phyloP scores from a whole-genome alignment of 306 rosid species.

The Cicer judaicum region DNA sequence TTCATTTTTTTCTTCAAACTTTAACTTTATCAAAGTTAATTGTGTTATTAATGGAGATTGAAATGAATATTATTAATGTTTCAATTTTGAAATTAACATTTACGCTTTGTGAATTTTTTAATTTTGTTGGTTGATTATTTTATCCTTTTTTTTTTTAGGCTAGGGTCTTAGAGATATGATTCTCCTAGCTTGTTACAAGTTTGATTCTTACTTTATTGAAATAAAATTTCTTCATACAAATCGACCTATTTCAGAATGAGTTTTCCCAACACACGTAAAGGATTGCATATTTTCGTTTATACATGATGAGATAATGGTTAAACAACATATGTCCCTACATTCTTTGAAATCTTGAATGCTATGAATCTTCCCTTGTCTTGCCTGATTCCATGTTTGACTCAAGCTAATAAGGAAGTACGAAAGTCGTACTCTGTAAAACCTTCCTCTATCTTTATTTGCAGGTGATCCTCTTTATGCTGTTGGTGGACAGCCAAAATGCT shows the following conservation, averaged over 20 bases:
- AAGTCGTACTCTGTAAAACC: neutral
- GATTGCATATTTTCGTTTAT: neutral
- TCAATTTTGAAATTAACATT: slow-evolving; percentile 12
- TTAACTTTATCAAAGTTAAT: slow-evolving; percentile 1
- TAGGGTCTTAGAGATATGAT: slow-evolving; percentile 30
- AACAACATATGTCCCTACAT: neutral
- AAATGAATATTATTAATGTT: slow-evolving; percentile 23
- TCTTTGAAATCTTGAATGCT: slow-evolving; percentile 1
- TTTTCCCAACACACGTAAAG: too few species aligned
- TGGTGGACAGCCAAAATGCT: slow-evolving; percentile 80
- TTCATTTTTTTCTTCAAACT: slow-evolving; percentile 15
- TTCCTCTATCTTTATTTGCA: slow-evolving; percentile 40
- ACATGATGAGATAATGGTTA: neutral
- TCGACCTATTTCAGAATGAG: too few species aligned
- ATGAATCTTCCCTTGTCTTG: slow-evolving; percentile 16
- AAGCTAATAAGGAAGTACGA: slow-evolving; percentile 1
- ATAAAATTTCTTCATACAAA: neutral
- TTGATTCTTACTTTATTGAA: neutral
- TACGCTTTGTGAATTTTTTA: neutral
- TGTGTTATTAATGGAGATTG: slow-evolving; percentile 1
- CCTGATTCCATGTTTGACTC: neutral
- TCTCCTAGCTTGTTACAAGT: slow-evolving; percentile 12
- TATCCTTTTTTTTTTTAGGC: slow-evolving; percentile 1
- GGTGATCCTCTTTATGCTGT: slow-evolving; percentile 87
- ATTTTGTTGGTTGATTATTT: slow-evolving; percentile 3